A percentile compares a stretch with the other conserved stretches of the same genome.
phyloP scores from a whole-genome alignment of 2,329 filamentous ascomycete genomes.

The Sclerotinia minor region DNA sequence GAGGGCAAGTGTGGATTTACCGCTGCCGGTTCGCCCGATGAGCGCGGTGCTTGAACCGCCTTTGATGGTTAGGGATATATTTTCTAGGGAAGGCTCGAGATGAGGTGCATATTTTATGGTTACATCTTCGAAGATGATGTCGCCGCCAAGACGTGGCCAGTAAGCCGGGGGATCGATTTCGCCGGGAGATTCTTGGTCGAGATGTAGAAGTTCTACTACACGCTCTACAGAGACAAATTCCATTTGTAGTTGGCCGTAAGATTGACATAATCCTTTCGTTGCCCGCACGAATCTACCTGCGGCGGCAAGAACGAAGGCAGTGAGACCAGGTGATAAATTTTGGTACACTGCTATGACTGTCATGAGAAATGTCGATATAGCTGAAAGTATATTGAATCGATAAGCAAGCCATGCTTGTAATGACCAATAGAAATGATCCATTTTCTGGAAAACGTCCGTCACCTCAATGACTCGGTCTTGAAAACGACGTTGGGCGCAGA shows the following conservation, averaged over 20 bases:
- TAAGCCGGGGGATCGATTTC: conserved; percentile 67
- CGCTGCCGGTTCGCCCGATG: conserved; percentile 77
- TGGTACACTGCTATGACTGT: conserved; percentile 74
- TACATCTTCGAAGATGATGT: conserved; percentile 74
- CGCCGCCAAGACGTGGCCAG: conserved; percentile 73
- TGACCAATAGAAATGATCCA: conserved; percentile 95
- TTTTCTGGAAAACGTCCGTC: conserved; percentile 86
- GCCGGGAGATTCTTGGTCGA: conserved; percentile 73
- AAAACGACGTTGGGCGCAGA: conserved; percentile 75
- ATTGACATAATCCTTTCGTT: conserved; percentile 73
- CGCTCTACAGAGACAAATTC: conserved; percentile 89
- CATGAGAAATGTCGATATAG: conserved; percentile 70
- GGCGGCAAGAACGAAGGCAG: conserved; percentile 79
- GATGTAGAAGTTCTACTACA: conserved; percentile 75
- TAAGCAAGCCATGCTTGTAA: conserved; percentile 83
- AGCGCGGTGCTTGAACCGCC: conserved; percentile 77
- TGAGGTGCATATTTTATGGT: conserved; percentile 78
- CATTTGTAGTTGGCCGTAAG: conserved; percentile 84
- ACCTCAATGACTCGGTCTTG: conserved; percentile 77
- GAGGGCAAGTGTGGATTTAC: conserved; percentile 75
- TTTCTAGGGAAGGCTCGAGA: conserved; percentile 69
- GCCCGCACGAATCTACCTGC: conserved; percentile 67
- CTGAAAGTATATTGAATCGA: conserved; percentile 72
- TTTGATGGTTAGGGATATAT: conserved; percentile 72
- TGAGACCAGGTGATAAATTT: conserved; percentile 72